Base-by-base conservation (phyloP, 768 basidiomycete genomes). In the Tricholoma bakamatsutake region DNA sequence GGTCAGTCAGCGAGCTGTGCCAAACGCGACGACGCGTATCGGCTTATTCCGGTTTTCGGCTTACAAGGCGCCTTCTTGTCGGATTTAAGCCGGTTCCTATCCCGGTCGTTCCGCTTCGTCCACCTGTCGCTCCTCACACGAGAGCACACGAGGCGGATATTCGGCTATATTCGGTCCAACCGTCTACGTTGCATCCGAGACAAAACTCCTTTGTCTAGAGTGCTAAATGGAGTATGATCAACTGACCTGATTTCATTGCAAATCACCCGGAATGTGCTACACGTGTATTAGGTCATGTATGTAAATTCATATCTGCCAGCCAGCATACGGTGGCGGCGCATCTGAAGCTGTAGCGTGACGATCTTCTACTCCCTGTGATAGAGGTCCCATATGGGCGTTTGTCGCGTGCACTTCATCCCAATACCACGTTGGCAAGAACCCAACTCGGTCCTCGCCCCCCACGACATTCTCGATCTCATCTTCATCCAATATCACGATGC, bases 351-450 rank as follows among this genome's bases (percentile, higher is more conserved):
- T 50, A 10, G 27, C 51, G 40, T 54, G 54, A 15, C 39, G 46
- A 45, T 52, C 42, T 52, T 50, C 54, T 17, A 17, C 31, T 18
- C 34, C 39, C 45, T 34, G 52, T 9, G 39, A 48, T 50, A 17
- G 35, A 15, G 48, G 50, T 18, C 54, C 52, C 45, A 50, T 54
- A 46, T 42, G 40, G 46, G 45, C 33, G 43, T 43, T 35, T 18
- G 24, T 34, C 47, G 56, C 33, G 17, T 60, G 57, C 17, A 73
- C 58, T 62, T 77, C 73, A 15, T 75, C 67, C 77, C 77, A 87
- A 68, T 85, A 92, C 85, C 85, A 87, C 58, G 68, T 74, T 9
- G 90, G 90, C 39, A 93, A 64, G 61, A 93, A 88, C n/a, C 91
- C 90, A 18, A 89, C 78, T 49, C 90, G 73, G 52, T 88, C 86